Base-by-base conservation (phyloP, 768 basidiomycete species). In the Collybiopsis luxurians region DNA sequence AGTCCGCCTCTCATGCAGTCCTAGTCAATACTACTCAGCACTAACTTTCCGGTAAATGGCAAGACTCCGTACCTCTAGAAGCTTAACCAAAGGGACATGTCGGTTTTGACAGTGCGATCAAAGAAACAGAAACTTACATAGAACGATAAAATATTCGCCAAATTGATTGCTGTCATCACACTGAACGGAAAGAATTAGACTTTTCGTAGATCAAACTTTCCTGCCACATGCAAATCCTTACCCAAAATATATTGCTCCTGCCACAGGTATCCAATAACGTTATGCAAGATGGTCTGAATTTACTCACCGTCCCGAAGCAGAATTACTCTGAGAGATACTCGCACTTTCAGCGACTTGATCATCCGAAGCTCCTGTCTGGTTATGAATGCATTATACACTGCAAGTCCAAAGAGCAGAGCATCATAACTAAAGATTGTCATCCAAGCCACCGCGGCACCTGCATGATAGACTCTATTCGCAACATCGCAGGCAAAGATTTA, bases 171-270 rank as follows among this genome's bases (percentile, higher is more conserved):
- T 17, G 47, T 48, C 47, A 48, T 48, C 4, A 48, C 30, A 10
- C 47, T 48, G 30, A 48, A 6, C 17, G n/a, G 12, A 48, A 26
- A 28, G 10, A 21, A 26, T 26, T 27, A n/a, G n/a, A n/a, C n/a
- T n/a, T n/a, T n/a, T n/a, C n/a, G n/a, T n/a, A n/a, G n/a, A n/a
- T n/a, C n/a, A n/a, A n/a, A n/a, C n/a, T n/a, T n/a, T n/a, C n/a
- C n/a, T n/a, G n/a, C n/a, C n/a, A n/a, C n/a, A n/a, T n/a, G n/a
- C n/a, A n/a, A n/a, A n/a, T n/a, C n/a, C 47, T 2, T 26, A 31
- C 47, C 47, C 47, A 28, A 48, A 48, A 28, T 48, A 48, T 26
- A 48, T 48, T 10, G 47, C 47, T 17, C 47, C 47, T 48, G 23
- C n/a, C n/a, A n/a, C n/a, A n/a, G n/a, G n/a, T n/a, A n/a, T n/a